phyloP scores from a whole-genome alignment of 768 basidiomycete species.

The Lactarius tabidus region DNA sequence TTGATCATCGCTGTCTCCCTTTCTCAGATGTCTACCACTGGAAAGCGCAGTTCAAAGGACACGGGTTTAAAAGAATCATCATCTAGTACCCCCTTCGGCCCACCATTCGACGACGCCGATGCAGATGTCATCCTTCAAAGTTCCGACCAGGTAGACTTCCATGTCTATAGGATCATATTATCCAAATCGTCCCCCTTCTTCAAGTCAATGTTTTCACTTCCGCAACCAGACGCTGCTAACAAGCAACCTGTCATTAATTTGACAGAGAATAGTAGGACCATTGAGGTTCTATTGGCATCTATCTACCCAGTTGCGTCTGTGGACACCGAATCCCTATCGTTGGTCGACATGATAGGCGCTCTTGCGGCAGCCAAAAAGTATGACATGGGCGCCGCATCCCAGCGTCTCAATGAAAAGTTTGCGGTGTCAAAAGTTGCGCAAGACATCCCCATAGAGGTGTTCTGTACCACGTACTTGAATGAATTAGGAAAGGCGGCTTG shows the following conservation, averaged over 20 bases:
- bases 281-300: not conserved
- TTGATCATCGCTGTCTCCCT: too few relatives aligned
- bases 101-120: not conserved
- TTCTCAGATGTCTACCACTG: too few relatives aligned
- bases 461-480: not conserved
- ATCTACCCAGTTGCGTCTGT: not conserved
- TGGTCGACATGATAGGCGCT: not conserved
- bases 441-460: not conserved
- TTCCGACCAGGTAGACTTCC: constrained; percentile 6
- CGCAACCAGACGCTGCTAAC: not conserved
- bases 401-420: not conserved
- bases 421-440: not conserved
- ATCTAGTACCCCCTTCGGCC: not conserved
- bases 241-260: not conserved
- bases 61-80: too few relatives aligned
- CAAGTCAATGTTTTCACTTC: constrained; percentile 1
- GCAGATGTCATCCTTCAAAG: not conserved
- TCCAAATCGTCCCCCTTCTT: constrained; percentile 10
- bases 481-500: not conserved
- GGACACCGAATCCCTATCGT: not conserved
- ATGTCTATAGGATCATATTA: constrained; percentile 10
- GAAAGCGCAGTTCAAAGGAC: too few relatives aligned
- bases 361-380: not conserved
- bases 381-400: not conserved
- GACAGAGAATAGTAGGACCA: not conserved